Base-by-base conservation (phyloP, 2,329 filamentous ascomycete species). In the Nemania bipapillata region DNA sequence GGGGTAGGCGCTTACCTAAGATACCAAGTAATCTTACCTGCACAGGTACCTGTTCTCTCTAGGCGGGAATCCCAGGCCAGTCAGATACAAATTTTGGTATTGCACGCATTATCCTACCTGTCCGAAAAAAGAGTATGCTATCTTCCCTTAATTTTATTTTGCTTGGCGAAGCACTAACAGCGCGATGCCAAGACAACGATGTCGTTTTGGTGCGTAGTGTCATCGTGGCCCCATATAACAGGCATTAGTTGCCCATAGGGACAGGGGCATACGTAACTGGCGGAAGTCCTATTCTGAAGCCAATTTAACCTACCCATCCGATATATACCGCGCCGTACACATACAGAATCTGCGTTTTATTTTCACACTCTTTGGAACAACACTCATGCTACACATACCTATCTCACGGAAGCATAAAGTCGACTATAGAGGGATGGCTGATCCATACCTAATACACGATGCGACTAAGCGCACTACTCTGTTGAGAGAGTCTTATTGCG, bases 121-220 rank as follows among this genome's bases (percentile, higher is more conserved):
- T 24, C 17, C 15, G 37, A 53, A 35, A 54, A 32, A 45, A 61
- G 26, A 62, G 59, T 37, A 22, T 45, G 49, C 49, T 45, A 35
- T 11, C 35, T 22, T 32, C 59, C 59, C 49, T 40, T 54, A 53
- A 62, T 62, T 54, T 62, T 62, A 62, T 54, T 62, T 62, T 42
- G 22, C 47, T 30, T 54, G 37, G 49, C 1, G 53, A 45, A 4
- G 24, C 49, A 62, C 59, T 62, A 62, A 54, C 8, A 32, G 37
- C 8, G 8, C 24, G 59, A 62, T 62, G 58, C 58, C 58, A 62
- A 62, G 58, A 17, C 40, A 42, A 24, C 49, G 47, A 62, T 62
- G 24, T 62, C 59, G 35, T 62, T 62, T 62, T 62, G 49, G 59
- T 62, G 20, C 49, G n/a, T 45, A 45, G 40, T 45, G 40, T 15